Percentiles rank a stretch among this genome's conserved stretches.
These are phyloP conservation scores for Parsonsia alboflavescens DNA, from an alignment of 257 asterid species.

Conservation along the genomic window DNA sequence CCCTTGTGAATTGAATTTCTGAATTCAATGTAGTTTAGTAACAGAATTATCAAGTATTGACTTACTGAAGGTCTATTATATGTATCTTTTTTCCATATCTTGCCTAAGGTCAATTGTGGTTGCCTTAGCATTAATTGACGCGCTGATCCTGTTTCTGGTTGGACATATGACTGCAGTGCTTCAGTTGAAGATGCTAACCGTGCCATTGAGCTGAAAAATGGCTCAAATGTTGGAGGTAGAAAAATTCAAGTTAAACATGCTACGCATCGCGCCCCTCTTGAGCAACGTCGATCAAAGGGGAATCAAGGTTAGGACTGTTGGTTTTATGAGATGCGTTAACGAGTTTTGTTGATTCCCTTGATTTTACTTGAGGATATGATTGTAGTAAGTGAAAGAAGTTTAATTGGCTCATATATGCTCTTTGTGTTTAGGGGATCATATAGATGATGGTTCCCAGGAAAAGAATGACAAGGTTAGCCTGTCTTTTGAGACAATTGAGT, in stretches of 20 bases:
- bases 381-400: background rate
- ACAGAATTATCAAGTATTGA: background rate
- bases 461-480: constrained; percentile 27
- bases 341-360: background rate
- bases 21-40: background rate
- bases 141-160: background rate
- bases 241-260: constrained; percentile 84
- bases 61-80: background rate
- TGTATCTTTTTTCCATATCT: background rate
- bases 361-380: background rate
- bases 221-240: constrained; percentile 69
- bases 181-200: constrained; percentile 76
- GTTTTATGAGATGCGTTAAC: background rate
- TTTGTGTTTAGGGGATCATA: constrained; percentile 15
- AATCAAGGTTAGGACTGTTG: constrained; percentile 48
- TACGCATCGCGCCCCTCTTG: constrained; percentile 74
- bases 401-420: background rate
- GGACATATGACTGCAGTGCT: constrained; percentile 47
- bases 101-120: background rate
- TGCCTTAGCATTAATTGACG: background rate
- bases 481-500: constrained; percentile 27
- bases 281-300: constrained; percentile 61
- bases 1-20: background rate
- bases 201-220: constrained; percentile 77
- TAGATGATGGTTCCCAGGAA: constrained; percentile 35